Evolutionary conservation across 108 stramenopile genomes (phyloP), one percentile per base, ranked within the genome.

Genomic region (Cyclostephanos tholiformis): DNA sequence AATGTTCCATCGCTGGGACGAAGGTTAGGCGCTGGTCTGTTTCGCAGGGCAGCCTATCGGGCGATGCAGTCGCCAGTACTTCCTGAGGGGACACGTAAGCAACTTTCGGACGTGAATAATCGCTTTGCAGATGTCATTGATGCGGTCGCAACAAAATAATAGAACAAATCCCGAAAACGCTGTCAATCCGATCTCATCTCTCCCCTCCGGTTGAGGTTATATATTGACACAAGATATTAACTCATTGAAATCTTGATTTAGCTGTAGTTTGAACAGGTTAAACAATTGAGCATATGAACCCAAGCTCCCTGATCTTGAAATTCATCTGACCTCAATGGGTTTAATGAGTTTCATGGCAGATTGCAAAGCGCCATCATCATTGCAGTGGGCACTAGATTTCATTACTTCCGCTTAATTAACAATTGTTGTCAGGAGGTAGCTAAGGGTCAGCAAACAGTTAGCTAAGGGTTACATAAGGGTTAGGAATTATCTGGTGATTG

Each of bases 41-140:
- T 91, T n/a, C 87, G 90, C 3, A 69, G 90, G n/a, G 90, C 90
- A 16, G 90, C 90, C 16, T 88, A 84, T 52, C 76, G 90, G 26
- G 81, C 90, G 9, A 83, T 84, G 56, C 72, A 77, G 32, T 76
- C 86, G 17, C 73, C 82, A 14, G 69, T 75, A 11, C 50, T 91
- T 9, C 87, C 90, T 5, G 85, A 86, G 46, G 83, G 77, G 14
- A 69, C 85, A 1, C 77, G 87, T 32, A 76, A 73, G 60, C 49
- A 63, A 35, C 23, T 90, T n/a, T 72, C 77, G 16, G 84, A 88
- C n/a, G 69, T 69, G 14, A 90, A 90, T 66, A 75, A 74, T 60
- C 72, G 72, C 26, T 62, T 90, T 32, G 89, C 89, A 0, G 84
- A 89, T 71, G 83, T 76, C 26, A 71, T 89, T 29, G 87, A 87